phyloP scores from a whole-genome alignment of 2,329 filamentous ascomycete species.

The Thelonectria olida region DNA sequence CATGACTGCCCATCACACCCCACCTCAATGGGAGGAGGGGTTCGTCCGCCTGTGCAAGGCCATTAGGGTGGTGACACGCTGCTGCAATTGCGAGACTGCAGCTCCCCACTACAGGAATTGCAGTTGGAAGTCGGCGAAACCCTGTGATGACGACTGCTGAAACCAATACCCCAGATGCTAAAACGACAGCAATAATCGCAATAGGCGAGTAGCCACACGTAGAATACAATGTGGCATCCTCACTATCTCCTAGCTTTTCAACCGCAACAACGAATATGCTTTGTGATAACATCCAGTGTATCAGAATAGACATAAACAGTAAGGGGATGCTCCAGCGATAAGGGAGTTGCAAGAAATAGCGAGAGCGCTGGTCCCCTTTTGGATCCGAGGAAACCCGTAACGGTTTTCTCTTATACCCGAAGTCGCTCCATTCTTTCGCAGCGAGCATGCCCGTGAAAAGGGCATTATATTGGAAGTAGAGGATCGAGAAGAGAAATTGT shows the following conservation, averaged over 20 bases:
- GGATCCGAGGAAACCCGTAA: neutral
- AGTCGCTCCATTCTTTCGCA: slow-evolving; percentile 3
- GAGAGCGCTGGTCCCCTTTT: neutral
- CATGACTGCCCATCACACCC: slow-evolving; percentile 7
- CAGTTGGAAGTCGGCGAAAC: neutral
- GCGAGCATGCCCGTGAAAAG: slow-evolving; percentile 1
- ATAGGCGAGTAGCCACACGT: slow-evolving; percentile 1
- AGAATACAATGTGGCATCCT: neutral
- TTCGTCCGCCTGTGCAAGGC: neutral
- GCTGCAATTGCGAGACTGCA: slow-evolving; percentile 20
- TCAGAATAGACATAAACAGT: neutral
- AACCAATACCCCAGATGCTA: neutral
- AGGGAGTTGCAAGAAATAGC: slow-evolving; percentile 9
- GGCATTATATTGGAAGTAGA: slow-evolving; percentile 5
- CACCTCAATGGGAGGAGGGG: neutral
- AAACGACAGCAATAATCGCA: slow-evolving; percentile 7
- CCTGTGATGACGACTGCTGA: neutral
- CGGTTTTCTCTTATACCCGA: neutral
- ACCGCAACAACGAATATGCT: neutral
- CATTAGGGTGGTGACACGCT: slow-evolving; percentile 12
- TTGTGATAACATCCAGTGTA: slow-evolving; percentile 6
- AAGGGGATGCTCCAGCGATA: slow-evolving; percentile 4
- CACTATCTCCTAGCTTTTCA: neutral
- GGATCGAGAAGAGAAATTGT: neutral
- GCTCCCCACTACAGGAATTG: slow-evolving; percentile 7